Evolutionary conservation across 345 rosid genomes (phyloP).

Genomic region (Sonneratia alba): DNA sequence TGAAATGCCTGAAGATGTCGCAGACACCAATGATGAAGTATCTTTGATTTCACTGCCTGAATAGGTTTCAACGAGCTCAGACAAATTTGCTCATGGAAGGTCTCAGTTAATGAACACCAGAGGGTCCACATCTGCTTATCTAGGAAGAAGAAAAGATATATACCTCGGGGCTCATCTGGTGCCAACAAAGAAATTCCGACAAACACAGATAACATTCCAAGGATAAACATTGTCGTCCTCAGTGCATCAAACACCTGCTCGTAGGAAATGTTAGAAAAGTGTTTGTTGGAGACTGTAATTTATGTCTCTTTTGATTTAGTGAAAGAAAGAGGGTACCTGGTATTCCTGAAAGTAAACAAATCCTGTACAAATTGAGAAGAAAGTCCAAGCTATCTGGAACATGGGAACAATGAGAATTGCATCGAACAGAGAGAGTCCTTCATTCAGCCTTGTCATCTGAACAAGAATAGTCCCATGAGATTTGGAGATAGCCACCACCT

Average conservation of each 20-base stretch:
- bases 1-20: constrained; percentile 41
- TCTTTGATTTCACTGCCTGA: constrained; percentile 75
- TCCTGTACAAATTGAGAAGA: constrained; percentile 98
- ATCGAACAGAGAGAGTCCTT: constrained; percentile 82
- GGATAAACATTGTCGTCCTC: constrained; percentile 90
- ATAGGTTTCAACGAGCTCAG: constrained; percentile 10
- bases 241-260: constrained; percentile 76
- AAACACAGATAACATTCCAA: constrained; percentile 81
- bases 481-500: neutral
- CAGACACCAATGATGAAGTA: constrained; percentile 37
- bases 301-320: constrained; percentile 2
- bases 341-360: constrained; percentile 95
- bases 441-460: constrained; percentile 96
- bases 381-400: constrained; percentile 99
- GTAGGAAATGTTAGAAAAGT: constrained; percentile 3
- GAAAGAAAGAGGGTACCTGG: constrained; percentile 37
- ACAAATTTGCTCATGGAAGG: neutral
- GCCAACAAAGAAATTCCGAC: constrained; percentile 86
- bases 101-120: neutral
- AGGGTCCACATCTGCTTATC: neutral
- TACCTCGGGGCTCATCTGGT: constrained; percentile 88
- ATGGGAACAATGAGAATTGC: constrained; percentile 98
- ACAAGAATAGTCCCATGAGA: constrained; percentile 8
- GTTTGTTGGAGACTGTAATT: constrained; percentile 2
- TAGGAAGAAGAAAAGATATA: neutral